These are phyloP conservation scores for Collybiopsis confluens DNA, from an alignment of 768 basidiomycete genomes.

Conservation along the genomic window DNA sequence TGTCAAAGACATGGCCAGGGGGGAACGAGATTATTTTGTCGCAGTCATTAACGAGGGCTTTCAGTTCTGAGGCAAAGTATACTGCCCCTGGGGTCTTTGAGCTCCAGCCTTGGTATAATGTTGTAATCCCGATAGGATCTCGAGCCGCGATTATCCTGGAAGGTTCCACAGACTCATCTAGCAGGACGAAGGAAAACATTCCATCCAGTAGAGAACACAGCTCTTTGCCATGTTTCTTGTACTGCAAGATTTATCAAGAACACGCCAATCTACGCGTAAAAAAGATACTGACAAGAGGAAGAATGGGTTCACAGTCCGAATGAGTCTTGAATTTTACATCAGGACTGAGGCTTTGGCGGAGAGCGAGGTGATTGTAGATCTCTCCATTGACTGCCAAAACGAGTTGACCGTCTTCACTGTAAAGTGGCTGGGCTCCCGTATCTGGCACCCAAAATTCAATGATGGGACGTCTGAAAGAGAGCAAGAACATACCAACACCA, in stretches of 20 bases:
- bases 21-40: constrained; percentile 95
- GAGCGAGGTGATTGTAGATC: constrained; percentile 93
- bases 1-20: constrained; percentile 95
- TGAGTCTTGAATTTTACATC: constrained; percentile 89
- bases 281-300: constrained; percentile 69
- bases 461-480: not conserved
- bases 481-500: constrained; percentile 74
- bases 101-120: constrained; percentile 96
- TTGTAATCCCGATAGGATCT: constrained; percentile 97
- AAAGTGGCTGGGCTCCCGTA: constrained; percentile 92
- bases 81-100: constrained; percentile 76
- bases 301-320: constrained; percentile 96
- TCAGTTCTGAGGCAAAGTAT: constrained; percentile 96
- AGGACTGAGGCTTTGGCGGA: constrained; percentile 62
- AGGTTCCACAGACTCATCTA: constrained; percentile 90
- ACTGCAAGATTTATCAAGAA: constrained; percentile 42
- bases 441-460: constrained; percentile 42
- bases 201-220: constrained; percentile 86
- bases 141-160: constrained; percentile 92
- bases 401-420: constrained; percentile 79
- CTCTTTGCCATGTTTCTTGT: constrained; percentile 73
- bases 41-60: constrained; percentile 86
- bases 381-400: constrained; percentile 96
- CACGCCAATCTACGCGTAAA: constrained; percentile 1
- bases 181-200: constrained; percentile 97